Evolutionary conservation across 2,329 filamentous ascomycete species (phyloP).

Genomic region (Berkeleyomyces rouxiae): DNA sequence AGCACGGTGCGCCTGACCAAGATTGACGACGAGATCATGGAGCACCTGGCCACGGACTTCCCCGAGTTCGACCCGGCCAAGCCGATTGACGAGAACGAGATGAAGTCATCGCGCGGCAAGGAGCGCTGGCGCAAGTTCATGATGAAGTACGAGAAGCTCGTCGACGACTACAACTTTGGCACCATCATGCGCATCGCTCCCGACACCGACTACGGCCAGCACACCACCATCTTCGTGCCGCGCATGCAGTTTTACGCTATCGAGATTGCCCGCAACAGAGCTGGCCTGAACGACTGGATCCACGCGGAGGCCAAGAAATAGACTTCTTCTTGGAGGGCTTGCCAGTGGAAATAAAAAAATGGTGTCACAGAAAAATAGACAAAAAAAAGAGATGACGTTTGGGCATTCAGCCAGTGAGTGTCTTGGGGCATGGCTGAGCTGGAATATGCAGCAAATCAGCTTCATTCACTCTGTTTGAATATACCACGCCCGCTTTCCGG

Average conservation of each 20-base stretch:
- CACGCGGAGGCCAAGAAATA: slow-evolving; percentile 57
- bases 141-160: slow-evolving; percentile 79
- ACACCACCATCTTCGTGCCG: slow-evolving; percentile 72
- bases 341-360: neutral
- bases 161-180: slow-evolving; percentile 97
- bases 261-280: slow-evolving; percentile 50
- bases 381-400: neutral
- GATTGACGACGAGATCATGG: slow-evolving; percentile 86
- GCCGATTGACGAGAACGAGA: slow-evolving; percentile 75
- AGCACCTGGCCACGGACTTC: slow-evolving; percentile 74
- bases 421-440: neutral
- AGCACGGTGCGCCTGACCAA: slow-evolving; percentile 83
- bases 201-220: slow-evolving; percentile 69
- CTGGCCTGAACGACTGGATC: slow-evolving; percentile 91
- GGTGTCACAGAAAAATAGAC: neutral
- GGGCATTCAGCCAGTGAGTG: neutral
- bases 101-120: slow-evolving; percentile 96
- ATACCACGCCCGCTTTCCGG: neutral
- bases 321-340: neutral
- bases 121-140: slow-evolving; percentile 90
- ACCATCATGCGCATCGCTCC: slow-evolving; percentile 73
- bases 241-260: slow-evolving; percentile 41
- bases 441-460: neutral
- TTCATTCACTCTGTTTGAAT: neutral
- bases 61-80: slow-evolving; percentile 77